A percentile compares a stretch with the other conserved stretches of the same genome.
Evolutionary conservation across 1,284 basidiomycete genomes (phyloP).

Genomic region (Cryptococcus deneoformans): DNA sequence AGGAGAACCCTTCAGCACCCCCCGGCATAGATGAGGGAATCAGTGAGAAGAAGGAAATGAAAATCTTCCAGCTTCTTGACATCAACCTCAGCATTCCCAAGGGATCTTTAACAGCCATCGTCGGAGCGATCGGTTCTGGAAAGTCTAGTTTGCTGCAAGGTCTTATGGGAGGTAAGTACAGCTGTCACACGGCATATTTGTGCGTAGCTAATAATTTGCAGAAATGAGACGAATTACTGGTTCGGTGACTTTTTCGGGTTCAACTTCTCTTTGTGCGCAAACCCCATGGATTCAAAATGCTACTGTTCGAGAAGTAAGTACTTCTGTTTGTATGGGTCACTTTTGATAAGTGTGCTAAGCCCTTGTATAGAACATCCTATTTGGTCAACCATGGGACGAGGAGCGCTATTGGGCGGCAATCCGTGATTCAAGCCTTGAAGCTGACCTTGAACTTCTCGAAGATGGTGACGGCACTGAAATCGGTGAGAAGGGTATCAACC

Average conservation of each 20-base stretch:
- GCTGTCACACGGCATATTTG: background rate
- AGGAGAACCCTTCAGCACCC: slow-evolving; percentile 3
- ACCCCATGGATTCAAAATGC: slow-evolving; percentile 75
- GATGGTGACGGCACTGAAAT: slow-evolving; percentile 85
- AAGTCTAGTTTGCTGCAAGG: slow-evolving; percentile 61
- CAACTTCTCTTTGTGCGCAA: slow-evolving; percentile 72
- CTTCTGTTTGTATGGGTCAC: background rate
- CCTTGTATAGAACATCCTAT: slow-evolving; percentile 80
- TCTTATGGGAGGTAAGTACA: slow-evolving; percentile 65
- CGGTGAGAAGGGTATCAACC: slow-evolving; percentile 67
- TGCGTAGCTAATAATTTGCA: background rate
- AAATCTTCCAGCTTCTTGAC: slow-evolving; percentile 61
- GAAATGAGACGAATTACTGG: slow-evolving; percentile 69
- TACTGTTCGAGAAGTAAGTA: slow-evolving; percentile 57
- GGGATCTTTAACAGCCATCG: slow-evolving; percentile 73
- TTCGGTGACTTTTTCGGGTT: slow-evolving; percentile 62
- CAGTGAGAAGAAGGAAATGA: slow-evolving; percentile 14
- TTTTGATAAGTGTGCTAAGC: slow-evolving; percentile 21
- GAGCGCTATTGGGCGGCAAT: slow-evolving; percentile 74
- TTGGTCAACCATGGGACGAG: slow-evolving; percentile 76
- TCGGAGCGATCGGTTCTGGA: slow-evolving; percentile 69
- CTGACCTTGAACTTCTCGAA: slow-evolving; percentile 75
- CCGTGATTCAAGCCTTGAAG: slow-evolving; percentile 68
- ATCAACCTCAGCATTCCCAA: slow-evolving; percentile 64
- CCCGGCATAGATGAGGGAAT: background rate